These are phyloP conservation scores for Colletotrichum liriopes DNA, from an alignment of 2,329 filamentous ascomycete genomes.

Conservation along the genomic window DNA sequence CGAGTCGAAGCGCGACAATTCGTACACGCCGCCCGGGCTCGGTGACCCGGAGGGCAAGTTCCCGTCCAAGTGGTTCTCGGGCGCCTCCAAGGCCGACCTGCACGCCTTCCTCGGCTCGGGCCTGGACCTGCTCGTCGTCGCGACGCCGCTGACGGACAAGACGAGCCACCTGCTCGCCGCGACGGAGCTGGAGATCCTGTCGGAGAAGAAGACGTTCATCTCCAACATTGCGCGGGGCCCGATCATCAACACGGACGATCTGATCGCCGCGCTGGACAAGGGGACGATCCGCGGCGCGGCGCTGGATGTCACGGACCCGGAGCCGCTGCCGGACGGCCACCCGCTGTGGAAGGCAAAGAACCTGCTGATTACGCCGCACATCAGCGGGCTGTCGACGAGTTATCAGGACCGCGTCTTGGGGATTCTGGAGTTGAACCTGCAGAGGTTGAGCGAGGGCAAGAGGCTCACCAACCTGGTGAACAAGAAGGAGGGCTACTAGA, in stretches of 20 bases:
- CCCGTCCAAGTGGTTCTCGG: conserved; percentile 68
- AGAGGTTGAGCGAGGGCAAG: conserved; percentile 54
- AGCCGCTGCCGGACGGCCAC: conserved; percentile 79
- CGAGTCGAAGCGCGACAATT: conserved; percentile 74
- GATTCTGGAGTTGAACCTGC: conserved; percentile 61
- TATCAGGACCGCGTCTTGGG: conserved; percentile 59
- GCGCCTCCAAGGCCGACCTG: conserved; percentile 58
- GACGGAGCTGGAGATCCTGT: conserved; percentile 64
- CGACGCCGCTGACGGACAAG: conserved; percentile 64
- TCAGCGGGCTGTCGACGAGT: conserved; percentile 59
- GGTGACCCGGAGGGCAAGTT: conserved; percentile 66
- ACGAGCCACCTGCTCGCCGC: conserved; percentile 67
- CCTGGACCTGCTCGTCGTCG: conserved; percentile 68
- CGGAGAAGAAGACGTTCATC: conserved; percentile 69
- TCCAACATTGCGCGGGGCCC: conserved; percentile 79
- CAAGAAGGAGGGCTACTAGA: conserved; percentile 47
- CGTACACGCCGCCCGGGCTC: conserved; percentile 79
- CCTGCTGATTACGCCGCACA: conserved; percentile 73
- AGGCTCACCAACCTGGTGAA: conserved; percentile 59
- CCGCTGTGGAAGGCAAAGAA: conserved; percentile 80
- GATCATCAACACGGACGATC: conserved; percentile 65
- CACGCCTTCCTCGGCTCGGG: conserved; percentile 66
- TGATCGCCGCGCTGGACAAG: conserved; percentile 74
- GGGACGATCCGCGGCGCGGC: conserved; percentile 78
- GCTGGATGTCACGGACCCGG: conserved; percentile 85